Base-by-base conservation (phyloP, 768 basidiomycete species). In the Paxillus rubicundulus region DNA sequence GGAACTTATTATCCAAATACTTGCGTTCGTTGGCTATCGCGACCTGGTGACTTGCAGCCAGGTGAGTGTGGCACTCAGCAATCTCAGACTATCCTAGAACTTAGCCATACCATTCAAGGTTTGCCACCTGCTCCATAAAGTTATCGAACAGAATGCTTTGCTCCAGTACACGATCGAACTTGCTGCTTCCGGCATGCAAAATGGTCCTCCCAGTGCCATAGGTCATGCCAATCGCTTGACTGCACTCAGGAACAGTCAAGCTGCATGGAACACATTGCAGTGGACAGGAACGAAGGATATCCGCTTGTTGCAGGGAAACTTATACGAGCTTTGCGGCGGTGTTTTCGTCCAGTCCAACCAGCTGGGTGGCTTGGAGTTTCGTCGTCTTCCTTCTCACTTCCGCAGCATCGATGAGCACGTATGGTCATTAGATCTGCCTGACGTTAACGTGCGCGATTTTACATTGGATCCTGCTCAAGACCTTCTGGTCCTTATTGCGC, bases 391-490 rank as follows among this genome's bases (percentile, higher is more conserved):
- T 16, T 84, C 82, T 9, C 60, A 61, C 24, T 64, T 70, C 44
- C 77, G 80, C 20, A 69, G 63, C n/a, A 81, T 84, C 52, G 58
- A 75, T 46, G 71, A 75, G 44, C 69, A 68, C 34, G 58, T 66
- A 14, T 84, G 83, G 82, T 62, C 64, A 5, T 52, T 80, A 16
- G 61, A 69, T 18, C 58, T 63, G 9, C 32, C 71, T 49, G 69
- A 69, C 4, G 56, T 78, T 33, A 33, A 54, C 14, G 59, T 83
- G 12, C 74, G 79, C n/a, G 84, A 85, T 58, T 84, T 84, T 56
- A 74, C 73, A 7, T 77, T 89, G 72, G 86, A 88, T 61, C 82
- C 84, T 16, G 75, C 81, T 20, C 85, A 86, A 59, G 81, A 87
- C 62, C 73, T 89, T 30, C 71, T 87, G 9, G 74, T 86, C 8